Conservation (phyloP, 352 stramenopile species). For the Globisporangium acanthophoron region DNA sequence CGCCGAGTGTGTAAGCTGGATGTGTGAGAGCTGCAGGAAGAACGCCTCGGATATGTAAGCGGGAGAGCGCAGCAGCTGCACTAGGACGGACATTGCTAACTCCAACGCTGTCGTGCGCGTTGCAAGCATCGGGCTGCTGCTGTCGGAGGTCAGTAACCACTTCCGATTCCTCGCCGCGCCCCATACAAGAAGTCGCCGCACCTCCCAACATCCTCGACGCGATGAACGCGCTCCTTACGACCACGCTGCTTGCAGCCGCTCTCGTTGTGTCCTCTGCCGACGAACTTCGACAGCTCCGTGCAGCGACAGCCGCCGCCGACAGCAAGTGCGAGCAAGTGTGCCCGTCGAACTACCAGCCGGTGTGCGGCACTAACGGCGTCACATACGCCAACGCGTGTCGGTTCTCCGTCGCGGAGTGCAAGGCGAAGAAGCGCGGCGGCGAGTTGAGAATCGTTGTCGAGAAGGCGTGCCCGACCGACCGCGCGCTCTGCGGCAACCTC, state of each 20-base stretch:
- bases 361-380: constrained; percentile 25
- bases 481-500: constrained; percentile 3
- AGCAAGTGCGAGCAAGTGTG: constrained; percentile 13
- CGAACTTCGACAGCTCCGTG: constrained; percentile 1
- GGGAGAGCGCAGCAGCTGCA: too few relatives aligned
- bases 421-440: constrained; percentile 1
- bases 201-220: background rate
- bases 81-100: too few relatives aligned
- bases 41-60: too few relatives aligned
- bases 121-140: too few relatives aligned
- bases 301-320: background rate
- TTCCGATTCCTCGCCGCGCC: background rate
- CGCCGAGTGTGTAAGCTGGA: background rate
- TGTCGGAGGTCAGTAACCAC: too few relatives aligned
- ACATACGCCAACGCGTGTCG: constrained; percentile 30
- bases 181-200: background rate
- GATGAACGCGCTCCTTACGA: background rate
- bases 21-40: background rate
- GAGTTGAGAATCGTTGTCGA: constrained; percentile 20
- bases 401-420: constrained; percentile 21
- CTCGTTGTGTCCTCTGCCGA: background rate
- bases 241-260: background rate
- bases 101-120: too few relatives aligned
- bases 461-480: constrained; percentile 12
- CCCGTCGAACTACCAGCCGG: constrained; percentile 9